phyloP scores from a whole-genome alignment of 805 yeast genomes.

The Nakazawaea anatomiae region DNA sequence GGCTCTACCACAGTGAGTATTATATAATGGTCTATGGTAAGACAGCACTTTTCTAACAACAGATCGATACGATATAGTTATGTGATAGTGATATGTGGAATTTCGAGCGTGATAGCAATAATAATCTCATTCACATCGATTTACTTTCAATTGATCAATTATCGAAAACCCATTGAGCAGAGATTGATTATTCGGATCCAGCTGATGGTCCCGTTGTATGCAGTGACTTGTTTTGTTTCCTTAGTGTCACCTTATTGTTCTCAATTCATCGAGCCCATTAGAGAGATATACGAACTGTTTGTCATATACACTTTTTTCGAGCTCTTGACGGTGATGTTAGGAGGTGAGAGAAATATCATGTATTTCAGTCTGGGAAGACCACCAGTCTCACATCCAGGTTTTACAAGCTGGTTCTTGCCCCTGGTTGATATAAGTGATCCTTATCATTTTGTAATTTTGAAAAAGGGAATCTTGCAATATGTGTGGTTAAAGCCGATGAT shows the following conservation, averaged over 20 bases:
- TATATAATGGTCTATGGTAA: not conserved
- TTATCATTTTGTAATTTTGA: slow-evolving; percentile 63
- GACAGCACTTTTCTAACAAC: not conserved
- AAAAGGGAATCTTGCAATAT: slow-evolving; percentile 85
- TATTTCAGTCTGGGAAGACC: slow-evolving; percentile 62
- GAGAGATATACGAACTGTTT: slow-evolving; percentile 94
- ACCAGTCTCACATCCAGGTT: slow-evolving; percentile 65
- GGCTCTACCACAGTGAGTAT: slow-evolving; percentile 1
- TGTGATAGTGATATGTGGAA: slow-evolving; percentile 18
- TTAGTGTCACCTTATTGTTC: slow-evolving; percentile 40
- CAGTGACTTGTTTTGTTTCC: slow-evolving; percentile 60
- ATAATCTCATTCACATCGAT: slow-evolving; percentile 41
- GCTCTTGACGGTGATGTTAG: slow-evolving; percentile 73
- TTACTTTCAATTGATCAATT: slow-evolving; percentile 54
- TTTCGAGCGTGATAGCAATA: slow-evolving; percentile 23
- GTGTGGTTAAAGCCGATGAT: slow-evolving; percentile 91
- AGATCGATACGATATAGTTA: slow-evolving; percentile 8
- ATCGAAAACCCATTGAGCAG: slow-evolving; percentile 86
- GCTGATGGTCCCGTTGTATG: slow-evolving; percentile 75
- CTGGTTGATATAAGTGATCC: slow-evolving; percentile 86
- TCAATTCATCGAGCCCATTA: slow-evolving; percentile 58
- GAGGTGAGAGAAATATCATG: slow-evolving; percentile 87
- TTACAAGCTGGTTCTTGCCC: slow-evolving; percentile 39
- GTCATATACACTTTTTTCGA: slow-evolving; percentile 92
- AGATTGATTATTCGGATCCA: slow-evolving; percentile 78